phyloP scores from a whole-genome alignment of 2,329 filamentous ascomycete genomes.

The Cytospora piceicola region DNA sequence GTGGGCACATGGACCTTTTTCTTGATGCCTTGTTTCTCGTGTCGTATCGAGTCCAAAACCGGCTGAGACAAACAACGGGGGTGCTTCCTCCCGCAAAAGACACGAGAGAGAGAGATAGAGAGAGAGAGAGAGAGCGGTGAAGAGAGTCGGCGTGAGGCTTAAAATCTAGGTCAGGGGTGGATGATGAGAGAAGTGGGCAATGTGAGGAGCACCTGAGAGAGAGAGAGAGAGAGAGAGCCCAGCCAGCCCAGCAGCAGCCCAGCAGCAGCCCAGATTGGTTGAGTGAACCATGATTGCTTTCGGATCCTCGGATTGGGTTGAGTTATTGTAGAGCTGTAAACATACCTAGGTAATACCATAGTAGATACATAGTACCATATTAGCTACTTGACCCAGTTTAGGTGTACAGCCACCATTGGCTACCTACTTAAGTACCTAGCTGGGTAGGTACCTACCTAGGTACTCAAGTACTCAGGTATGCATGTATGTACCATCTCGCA shows the following conservation, averaged over 20 bases:
- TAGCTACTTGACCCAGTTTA: no score
- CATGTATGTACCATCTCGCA: not conserved
- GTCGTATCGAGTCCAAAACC: not conserved
- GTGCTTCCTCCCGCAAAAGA: not conserved
- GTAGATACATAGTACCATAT: no score
- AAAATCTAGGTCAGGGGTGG: constrained; percentile 17
- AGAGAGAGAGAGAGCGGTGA: constrained; percentile 28
- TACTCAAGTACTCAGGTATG: no score
- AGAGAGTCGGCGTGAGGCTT: constrained; percentile 24
- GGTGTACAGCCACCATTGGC: no score
- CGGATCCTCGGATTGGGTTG: constrained; percentile 18
- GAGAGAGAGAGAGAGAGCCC: no score
- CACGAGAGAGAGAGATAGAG: constrained; percentile 27
- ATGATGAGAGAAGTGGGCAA: constrained; percentile 11
- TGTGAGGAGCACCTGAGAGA: no score
- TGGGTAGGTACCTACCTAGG: no score
- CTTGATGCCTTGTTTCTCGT: not conserved
- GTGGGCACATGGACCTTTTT: not conserved
- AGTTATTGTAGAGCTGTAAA: not conserved
- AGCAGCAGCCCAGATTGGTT: no score
- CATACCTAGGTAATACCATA: no score
- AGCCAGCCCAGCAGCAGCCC: no score
- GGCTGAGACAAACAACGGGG: constrained; percentile 1
- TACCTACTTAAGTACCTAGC: no score
- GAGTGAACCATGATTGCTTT: constrained; percentile 6